Conservation (phyloP, 139 green algal genomes). For the Chlorella sorokiniana region DNA sequence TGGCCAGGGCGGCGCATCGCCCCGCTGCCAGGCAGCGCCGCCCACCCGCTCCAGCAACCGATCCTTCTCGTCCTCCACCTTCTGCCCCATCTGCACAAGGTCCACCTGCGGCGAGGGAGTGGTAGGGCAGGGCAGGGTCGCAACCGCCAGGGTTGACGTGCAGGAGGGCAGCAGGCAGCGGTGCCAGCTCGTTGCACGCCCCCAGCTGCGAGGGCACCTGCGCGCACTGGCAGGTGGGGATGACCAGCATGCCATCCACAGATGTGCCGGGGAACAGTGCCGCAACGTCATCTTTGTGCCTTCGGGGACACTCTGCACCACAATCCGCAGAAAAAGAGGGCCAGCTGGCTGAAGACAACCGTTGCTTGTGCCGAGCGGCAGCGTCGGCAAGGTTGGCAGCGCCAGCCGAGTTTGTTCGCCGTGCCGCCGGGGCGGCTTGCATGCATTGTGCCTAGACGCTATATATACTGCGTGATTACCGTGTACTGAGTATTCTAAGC, state of each 20-base stretch:
- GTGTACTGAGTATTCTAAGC: slow-evolving; percentile 78
- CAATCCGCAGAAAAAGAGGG: not conserved
- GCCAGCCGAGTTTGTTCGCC: too few relatives aligned
- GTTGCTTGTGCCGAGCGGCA: not conserved
- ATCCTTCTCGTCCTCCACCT: slow-evolving; percentile 89
- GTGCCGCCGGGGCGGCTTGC: too few relatives aligned
- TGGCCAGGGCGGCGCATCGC: too few relatives aligned
- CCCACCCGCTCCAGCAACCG: slow-evolving; percentile 75
- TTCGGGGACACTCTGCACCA: slow-evolving; percentile 51
- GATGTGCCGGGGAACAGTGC: slow-evolving; percentile 57
- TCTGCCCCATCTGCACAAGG: slow-evolving; percentile 79
- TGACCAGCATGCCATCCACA: slow-evolving; percentile 50
- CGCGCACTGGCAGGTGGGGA: slow-evolving; percentile 87
- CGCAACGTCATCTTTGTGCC: slow-evolving; percentile 53
- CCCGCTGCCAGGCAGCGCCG: too few relatives aligned
- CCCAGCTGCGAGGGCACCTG: too few relatives aligned
- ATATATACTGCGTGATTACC: slow-evolving; percentile 48
- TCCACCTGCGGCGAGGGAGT: slow-evolving; percentile 54
- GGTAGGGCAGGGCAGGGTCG: too few relatives aligned
- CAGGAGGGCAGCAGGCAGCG: too few relatives aligned
- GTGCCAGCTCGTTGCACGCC: not conserved
- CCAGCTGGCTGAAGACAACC: not conserved
- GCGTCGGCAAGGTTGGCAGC: not conserved
- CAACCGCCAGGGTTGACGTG: too few relatives aligned
- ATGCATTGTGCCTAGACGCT: not conserved